These are phyloP conservation scores for Candida odintsovae DNA, from an alignment of 805 yeast genomes.

Conservation along the genomic window DNA sequence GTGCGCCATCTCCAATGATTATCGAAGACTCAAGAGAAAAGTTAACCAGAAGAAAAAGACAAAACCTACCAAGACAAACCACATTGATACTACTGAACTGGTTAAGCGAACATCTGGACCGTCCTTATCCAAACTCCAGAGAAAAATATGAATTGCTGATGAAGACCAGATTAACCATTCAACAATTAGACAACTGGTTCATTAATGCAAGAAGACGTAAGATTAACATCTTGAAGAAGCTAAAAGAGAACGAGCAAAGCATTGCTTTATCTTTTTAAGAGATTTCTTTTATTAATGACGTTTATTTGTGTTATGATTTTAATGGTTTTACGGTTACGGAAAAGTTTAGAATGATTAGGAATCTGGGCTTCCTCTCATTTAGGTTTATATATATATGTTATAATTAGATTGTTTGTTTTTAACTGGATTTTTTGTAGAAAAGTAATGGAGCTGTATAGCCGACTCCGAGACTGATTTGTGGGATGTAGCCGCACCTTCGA, in stretches of 20 bases:
- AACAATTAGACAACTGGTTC: constrained; percentile 82
- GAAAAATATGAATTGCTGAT: constrained; percentile 67
- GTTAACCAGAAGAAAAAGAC: constrained; percentile 40
- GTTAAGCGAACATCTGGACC: constrained; percentile 67
- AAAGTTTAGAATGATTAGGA: not conserved
- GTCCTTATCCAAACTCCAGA: constrained; percentile 79
- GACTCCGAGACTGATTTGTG: no score
- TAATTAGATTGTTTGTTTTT: not conserved
- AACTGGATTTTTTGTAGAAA: not conserved
- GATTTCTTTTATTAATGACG: not conserved
- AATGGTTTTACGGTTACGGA: not conserved
- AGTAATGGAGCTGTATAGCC: not conserved
- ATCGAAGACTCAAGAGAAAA: constrained; percentile 7
- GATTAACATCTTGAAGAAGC: constrained; percentile 29
- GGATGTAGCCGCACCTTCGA: no score
- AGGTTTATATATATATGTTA: not conserved
- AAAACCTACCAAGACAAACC: constrained; percentile 74
- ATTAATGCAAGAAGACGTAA: constrained; percentile 81
- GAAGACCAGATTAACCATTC: constrained; percentile 72
- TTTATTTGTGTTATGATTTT: not conserved
- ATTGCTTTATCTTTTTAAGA: constrained; percentile 21
- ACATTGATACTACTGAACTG: constrained; percentile 65
- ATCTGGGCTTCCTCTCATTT: not conserved
- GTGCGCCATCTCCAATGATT: constrained; percentile 4
- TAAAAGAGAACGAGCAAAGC: constrained; percentile 23